Base-by-base conservation (phyloP, 352 stramenopile species). In the Globisporangium cystogenes region DNA sequence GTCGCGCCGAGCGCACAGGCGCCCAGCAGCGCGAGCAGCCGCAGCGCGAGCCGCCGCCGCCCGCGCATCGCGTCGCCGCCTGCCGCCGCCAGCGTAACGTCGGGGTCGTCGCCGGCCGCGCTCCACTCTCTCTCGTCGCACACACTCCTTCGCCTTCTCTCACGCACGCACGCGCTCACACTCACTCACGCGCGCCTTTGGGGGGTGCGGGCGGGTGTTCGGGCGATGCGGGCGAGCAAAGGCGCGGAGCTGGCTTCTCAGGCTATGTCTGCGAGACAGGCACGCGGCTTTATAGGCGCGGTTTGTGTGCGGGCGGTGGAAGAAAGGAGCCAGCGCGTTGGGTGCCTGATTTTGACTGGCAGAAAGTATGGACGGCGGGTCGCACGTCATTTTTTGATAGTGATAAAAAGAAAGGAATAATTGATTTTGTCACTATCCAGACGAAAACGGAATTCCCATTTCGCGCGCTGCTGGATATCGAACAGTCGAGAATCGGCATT, bases 321-420 rank as follows among this genome's bases (percentile, higher is more conserved):
- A 45, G 40, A 45, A 45, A 29, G 26, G 5, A 45, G 40, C 40
- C 40, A 45, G 40, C 23, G n/a, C 21, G 40, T 27, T n/a, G n/a
- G 26, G 26, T 23, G 7, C 40, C 40, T 45, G 40, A 45, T 45
- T 45, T 45, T 23, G 40, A 45, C 40, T 45, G 21, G 40, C 16
- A 26, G 40, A 45, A 23, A 45, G 40, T 45, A 45, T 45, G 40
- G 23, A 4, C 10, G n/a, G 18, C 14, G 26, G 26, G 26, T 45
- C 7, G 40, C 16, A n/a, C 39, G 39, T 27, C n/a, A 35, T 50
- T 36, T 12, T 39, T 12, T 11, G 33, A 39, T 29, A 29, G 26
- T 29, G 26, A 29, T 5, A n/a, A n/a, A n/a, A n/a, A n/a, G n/a
- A n/a, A n/a, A n/a, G n/a, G n/a, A n/a, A 29, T 29, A 29, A 29